Conservation (phyloP, 129 eudicot genomes). For the Pulicaria dysenterica region DNA sequence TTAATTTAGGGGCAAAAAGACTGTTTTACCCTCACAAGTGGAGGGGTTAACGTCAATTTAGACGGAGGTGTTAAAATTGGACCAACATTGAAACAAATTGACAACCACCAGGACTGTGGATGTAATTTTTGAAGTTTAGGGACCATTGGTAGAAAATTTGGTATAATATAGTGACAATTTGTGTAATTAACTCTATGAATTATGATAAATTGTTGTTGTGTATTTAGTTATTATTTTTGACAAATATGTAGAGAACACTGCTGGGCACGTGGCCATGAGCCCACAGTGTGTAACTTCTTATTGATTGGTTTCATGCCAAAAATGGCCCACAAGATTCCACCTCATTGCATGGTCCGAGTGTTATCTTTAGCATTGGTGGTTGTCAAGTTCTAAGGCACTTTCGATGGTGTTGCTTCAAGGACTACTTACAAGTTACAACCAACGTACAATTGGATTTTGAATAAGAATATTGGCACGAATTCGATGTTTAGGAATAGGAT, state of each 20-base stretch:
- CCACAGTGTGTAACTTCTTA: background rate
- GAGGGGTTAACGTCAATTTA: no score
- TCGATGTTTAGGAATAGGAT: background rate
- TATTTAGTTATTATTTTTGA: background rate
- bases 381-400: conserved; percentile 37
- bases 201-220: no score
- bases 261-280: background rate
- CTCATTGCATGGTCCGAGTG: conserved; percentile 26
- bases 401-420: conserved; percentile 38
- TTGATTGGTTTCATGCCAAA: conserved; percentile 10
- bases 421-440: conserved; percentile 12
- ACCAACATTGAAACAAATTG: no score
- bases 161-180: no score
- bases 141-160: no score
- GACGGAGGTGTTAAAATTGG: no score
- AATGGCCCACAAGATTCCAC: conserved; percentile 26
- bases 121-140: no score
- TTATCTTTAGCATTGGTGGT: conserved; percentile 32
- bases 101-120: no score
- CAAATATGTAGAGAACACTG: background rate
- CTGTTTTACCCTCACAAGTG: no score
- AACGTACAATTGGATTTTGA: conserved; percentile 17
- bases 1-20: no score
- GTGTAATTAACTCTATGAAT: no score
- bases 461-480: background rate